Conservation (phyloP, 176 grass and related monocot species). For the Luzula sylvatica region DNA sequence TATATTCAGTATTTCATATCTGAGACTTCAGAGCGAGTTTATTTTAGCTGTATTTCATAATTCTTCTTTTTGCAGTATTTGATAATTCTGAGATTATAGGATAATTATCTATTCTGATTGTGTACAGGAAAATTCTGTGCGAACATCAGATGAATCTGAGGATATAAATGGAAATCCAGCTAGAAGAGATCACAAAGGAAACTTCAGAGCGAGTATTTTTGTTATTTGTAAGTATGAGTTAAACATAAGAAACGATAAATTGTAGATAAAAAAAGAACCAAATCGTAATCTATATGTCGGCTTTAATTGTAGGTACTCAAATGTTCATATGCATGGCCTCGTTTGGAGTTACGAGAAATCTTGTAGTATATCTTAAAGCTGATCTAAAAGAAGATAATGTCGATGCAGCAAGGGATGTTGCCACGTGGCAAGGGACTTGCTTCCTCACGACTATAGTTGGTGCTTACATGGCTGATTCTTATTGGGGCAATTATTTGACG, state of each 20-base stretch:
- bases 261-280: too few species aligned
- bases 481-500: conserved; percentile 38
- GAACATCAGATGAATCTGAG: conserved; percentile 67
- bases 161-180: conserved; percentile 58
- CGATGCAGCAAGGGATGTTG: conserved; percentile 23
- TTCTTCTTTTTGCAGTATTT: too few species aligned
- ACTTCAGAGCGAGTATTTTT: conserved; percentile 79
- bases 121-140: conserved; percentile 33
- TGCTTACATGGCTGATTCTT: conserved; percentile 33
- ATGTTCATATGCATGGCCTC: conserved; percentile 27
- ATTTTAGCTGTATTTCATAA: too few species aligned
- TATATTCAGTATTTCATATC: too few species aligned
- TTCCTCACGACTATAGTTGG: conserved; percentile 30
- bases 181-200: conserved; percentile 59
- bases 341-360: conserved; percentile 25
- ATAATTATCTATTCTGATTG: too few species aligned
- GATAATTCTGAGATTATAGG: too few species aligned
- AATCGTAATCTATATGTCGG: too few species aligned
- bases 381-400: conserved; percentile 30
- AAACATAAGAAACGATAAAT: too few species aligned
- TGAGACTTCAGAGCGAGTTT: too few species aligned
- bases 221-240: conserved; percentile 53
- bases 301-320: conserved; percentile 15
- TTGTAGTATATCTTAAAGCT: conserved; percentile 34
- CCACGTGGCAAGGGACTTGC: conserved; percentile 37